Evolutionary conservation across 2,329 filamentous ascomycete species (phyloP).

Genomic region (Hypoxylon sp.): DNA sequence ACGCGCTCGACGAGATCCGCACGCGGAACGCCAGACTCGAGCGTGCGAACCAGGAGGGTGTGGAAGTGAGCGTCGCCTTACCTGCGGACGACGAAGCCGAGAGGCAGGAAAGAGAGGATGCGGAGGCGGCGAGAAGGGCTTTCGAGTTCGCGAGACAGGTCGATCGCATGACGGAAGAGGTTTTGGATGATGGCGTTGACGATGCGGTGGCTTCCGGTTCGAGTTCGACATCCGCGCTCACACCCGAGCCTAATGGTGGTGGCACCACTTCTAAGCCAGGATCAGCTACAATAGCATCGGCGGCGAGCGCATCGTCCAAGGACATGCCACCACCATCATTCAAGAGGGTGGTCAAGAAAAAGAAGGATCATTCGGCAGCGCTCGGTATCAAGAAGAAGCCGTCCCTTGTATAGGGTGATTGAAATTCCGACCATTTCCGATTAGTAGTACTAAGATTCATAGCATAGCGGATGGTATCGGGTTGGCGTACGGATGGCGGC

Average conservation of each 20-base stretch:
- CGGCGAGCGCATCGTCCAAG: conserved; percentile 31
- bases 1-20: conserved; percentile 94
- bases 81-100: conserved; percentile 72
- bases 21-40: conserved; percentile 92
- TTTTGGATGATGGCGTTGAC: conserved; percentile 54
- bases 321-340: conserved; percentile 75
- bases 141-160: conserved; percentile 76
- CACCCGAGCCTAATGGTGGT: conserved; percentile 45
- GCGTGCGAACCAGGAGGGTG: conserved; percentile 77
- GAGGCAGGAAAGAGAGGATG: conserved; percentile 83
- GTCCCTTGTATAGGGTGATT: conserved; percentile 63
- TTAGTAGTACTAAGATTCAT: conserved; percentile 13
- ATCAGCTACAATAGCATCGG: conserved; percentile 49
- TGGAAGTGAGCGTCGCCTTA: conserved; percentile 69
- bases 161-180: conserved; percentile 67
- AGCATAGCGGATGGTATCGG: conserved; percentile 27
- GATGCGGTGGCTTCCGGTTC: conserved; percentile 30
- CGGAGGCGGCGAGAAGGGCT: conserved; percentile 82
- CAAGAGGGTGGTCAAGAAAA: conserved; percentile 84
- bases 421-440: neutral
- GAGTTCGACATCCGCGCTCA: conserved; percentile 29
- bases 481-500: conserved; percentile 22
- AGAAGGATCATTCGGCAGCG: conserved; percentile 82
- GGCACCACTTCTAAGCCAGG: conserved; percentile 49
- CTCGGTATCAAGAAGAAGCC: conserved; percentile 92